Evolutionary conservation across 2,329 filamentous ascomycete species (phyloP), one percentile per base, ranked within the genome.

Genomic region (Orbilia blumenaviensis): DNA sequence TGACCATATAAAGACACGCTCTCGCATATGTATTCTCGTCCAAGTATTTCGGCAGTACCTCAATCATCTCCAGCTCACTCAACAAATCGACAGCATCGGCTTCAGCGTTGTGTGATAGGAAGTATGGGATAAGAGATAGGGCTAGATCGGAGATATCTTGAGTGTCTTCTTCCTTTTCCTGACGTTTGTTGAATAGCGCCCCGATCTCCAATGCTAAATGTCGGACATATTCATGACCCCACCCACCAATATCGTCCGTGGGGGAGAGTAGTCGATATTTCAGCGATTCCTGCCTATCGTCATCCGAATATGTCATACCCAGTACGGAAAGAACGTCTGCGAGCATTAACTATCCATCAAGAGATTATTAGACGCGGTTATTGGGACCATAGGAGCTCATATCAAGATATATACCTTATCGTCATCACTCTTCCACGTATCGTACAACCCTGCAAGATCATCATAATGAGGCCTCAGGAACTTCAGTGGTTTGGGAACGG

Each of bases 301-400:
- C 95, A 82, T 98, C 94, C 56, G 94, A 97, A 83, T 94, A 97
- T 66, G 95, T 99, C 95, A 99, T 99, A 77, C 94, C 95, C 80
- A 99, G 91, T 56, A 99, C 95, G 12, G 95, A 99, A 61, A 99
- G 86, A 80, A 97, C 95, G 84, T 99, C 96, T 50, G 95, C 96
- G 78, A 99, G 86, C 2, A 93, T 88, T 82, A 88, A 85, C 87
- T 89, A 80, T 14, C n/a, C n/a, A 41, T 8, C 29, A 34, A 21
- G 7, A 12, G 25, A 48, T 16, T 29, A 36, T 67, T 41, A 75
- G 66, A 74, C 48, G 69, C 56, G 46, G 21, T 62, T 58, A 36
- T 29, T 42, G 32, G 23, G 9, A 21, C 36, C 54, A 21, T 42
- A 38, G 12, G 29, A 23, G 56, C 25, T 38, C 52, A 46, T 64